These are phyloP conservation scores for Tricholoma sp. DNA, from an alignment of 768 basidiomycete species.

Conservation along the genomic window DNA sequence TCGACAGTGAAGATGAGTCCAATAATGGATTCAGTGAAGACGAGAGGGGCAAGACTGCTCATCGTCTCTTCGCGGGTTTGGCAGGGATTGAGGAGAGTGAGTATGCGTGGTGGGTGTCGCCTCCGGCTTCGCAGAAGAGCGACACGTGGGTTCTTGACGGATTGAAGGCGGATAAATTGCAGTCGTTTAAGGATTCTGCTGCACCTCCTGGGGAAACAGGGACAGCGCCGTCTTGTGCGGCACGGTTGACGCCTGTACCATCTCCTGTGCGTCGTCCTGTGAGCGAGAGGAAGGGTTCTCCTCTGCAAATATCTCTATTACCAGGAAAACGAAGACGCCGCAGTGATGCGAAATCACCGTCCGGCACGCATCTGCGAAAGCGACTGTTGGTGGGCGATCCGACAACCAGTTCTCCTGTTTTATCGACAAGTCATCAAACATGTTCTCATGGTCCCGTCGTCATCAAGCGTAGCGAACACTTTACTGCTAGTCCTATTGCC, in stretches of 20 bases:
- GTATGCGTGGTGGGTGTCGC: constrained; percentile 25
- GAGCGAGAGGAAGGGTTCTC: background rate
- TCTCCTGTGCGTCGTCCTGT: constrained; percentile 10
- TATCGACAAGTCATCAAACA: no score
- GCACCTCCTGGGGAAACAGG: background rate
- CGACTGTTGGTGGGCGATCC: constrained; percentile 1
- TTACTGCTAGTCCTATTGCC: background rate
- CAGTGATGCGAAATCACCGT: background rate
- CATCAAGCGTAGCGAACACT: background rate
- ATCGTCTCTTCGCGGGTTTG: constrained; percentile 45
- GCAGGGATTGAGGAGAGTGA: constrained; percentile 31
- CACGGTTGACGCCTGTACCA: constrained; percentile 17
- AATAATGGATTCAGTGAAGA: constrained; percentile 37
- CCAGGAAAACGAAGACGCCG: background rate
- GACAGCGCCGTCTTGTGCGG: constrained; percentile 7
- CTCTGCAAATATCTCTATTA: constrained; percentile 2
- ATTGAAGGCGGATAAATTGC: background rate
- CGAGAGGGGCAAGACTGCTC: constrained; percentile 52
- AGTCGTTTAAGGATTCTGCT: background rate
- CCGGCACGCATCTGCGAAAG: constrained; percentile 7
- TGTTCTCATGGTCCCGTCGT: background rate
- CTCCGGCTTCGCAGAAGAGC: constrained; percentile 5
- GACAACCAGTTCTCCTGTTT: background rate
- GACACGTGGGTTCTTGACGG: background rate
- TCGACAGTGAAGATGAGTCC: constrained; percentile 29